phyloP scores from a whole-genome alignment of 257 asterid genomes.

The Ophiorrhiza pumila region DNA sequence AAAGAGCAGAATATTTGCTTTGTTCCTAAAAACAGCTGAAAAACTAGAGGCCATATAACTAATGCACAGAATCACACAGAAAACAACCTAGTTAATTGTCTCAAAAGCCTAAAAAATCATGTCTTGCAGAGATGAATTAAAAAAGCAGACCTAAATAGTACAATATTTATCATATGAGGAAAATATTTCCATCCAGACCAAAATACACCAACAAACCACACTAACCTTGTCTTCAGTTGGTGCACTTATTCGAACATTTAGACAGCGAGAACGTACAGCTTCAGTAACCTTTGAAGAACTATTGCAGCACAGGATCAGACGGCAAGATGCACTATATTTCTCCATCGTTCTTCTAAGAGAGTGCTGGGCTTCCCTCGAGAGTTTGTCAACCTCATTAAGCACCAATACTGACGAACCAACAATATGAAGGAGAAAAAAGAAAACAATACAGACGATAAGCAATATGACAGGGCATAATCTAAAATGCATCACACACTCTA shows the following conservation, averaged over 20 bases:
- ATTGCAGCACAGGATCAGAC: slow-evolving; percentile 89
- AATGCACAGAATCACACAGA: too few relatives aligned
- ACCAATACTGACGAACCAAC: slow-evolving; percentile 58
- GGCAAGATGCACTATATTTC: slow-evolving; percentile 91
- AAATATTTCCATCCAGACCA: background rate
- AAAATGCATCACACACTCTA: background rate
- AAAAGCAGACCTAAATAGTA: background rate
- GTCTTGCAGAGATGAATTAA: too few relatives aligned
- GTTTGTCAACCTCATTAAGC: slow-evolving; percentile 94
- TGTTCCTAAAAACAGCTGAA: background rate
- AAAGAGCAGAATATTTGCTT: background rate
- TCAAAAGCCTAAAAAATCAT: too few relatives aligned
- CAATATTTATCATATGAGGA: background rate
- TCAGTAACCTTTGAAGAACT: slow-evolving; percentile 97
- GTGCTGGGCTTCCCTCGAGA: slow-evolving; percentile 98
- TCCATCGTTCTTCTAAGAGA: slow-evolving; percentile 99
- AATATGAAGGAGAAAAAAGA: slow-evolving; percentile 12
- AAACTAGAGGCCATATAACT: background rate
- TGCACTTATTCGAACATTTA: slow-evolving; percentile 81
- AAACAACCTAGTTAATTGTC: background rate
- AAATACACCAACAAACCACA: slow-evolving; percentile 1
- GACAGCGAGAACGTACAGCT: slow-evolving; percentile 98
- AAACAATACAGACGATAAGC: background rate
- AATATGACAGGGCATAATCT: slow-evolving; percentile 24
- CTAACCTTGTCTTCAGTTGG: slow-evolving; percentile 81